phyloP scores from a whole-genome alignment of 345 rosid genomes.

The Trapa incisa region DNA sequence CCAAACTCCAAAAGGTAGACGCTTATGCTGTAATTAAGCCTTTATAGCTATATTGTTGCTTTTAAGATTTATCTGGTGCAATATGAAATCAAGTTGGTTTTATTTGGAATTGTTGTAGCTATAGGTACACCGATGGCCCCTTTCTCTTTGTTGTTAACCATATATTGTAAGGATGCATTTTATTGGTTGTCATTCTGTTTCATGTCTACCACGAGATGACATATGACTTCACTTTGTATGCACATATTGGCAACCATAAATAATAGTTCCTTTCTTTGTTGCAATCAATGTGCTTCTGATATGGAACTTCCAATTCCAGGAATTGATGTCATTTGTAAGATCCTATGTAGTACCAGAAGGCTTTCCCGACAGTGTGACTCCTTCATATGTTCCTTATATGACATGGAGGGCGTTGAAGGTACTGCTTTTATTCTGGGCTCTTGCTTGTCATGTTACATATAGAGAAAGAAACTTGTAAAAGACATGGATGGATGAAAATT shows the following conservation, averaged over 20 bases:
- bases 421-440: slow-evolving; percentile 2
- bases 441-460: not conserved
- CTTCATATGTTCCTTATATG: slow-evolving; percentile 94
- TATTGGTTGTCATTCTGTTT: too few relatives aligned
- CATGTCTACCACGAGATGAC: too few relatives aligned
- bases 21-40: too few relatives aligned
- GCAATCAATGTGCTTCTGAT: not conserved
- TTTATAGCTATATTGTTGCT: not conserved
- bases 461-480: not conserved
- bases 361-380: slow-evolving; percentile 74
- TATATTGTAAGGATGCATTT: too few relatives aligned
- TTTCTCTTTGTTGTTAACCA: too few relatives aligned
- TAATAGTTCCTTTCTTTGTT: not conserved
- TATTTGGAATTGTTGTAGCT: not conserved
- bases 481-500: not conserved
- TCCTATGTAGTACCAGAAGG: slow-evolving; percentile 97
- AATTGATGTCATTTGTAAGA: slow-evolving; percentile 70
- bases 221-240: not conserved
- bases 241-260: not conserved
- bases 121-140: too few relatives aligned
- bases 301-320: slow-evolving; percentile 25
- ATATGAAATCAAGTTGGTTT: not conserved
- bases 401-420: slow-evolving; percentile 97
- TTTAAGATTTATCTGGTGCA: not conserved
- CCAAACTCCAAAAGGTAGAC: too few relatives aligned